These are phyloP conservation scores for Aspergillus wentii DNA, from an alignment of 495 filamentous ascomycete genomes.

Conservation along the genomic window DNA sequence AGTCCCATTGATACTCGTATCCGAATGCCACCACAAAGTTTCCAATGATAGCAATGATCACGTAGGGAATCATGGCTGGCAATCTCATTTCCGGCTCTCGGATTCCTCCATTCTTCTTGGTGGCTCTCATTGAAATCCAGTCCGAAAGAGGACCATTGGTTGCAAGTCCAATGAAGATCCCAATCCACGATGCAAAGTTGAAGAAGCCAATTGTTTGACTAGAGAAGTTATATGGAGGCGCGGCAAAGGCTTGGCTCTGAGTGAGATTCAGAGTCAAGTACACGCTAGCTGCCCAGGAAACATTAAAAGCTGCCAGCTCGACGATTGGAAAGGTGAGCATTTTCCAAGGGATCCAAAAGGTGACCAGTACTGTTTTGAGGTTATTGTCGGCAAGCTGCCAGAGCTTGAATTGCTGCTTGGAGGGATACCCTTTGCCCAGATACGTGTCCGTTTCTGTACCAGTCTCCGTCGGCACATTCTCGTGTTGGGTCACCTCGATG, in stretches of 20 bases:
- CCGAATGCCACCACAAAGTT: constrained; percentile 59
- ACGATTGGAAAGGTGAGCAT: constrained; percentile 60
- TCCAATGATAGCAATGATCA: constrained; percentile 53
- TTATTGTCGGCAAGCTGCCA: constrained; percentile 38
- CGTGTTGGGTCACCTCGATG: constrained; percentile 9
- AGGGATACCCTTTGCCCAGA: constrained; percentile 47
- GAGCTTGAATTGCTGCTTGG: constrained; percentile 50
- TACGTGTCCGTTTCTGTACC: constrained; percentile 22
- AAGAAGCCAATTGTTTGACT: constrained; percentile 47
- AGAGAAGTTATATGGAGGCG: constrained; percentile 54
- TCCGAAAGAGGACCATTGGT: constrained; percentile 58
- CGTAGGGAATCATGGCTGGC: constrained; percentile 55
- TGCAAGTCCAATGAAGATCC: constrained; percentile 48
- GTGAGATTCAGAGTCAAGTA: constrained; percentile 63
- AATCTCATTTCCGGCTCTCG: constrained; percentile 69
- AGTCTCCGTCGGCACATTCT: constrained; percentile 13
- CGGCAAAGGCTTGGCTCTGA: constrained; percentile 54
- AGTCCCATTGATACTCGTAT: constrained; percentile 52
- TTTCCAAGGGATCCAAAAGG: constrained; percentile 48
- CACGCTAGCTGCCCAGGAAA: constrained; percentile 54
- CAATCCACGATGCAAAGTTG: constrained; percentile 42
- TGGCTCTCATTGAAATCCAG: constrained; percentile 52
- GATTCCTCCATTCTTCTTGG: constrained; percentile 54
- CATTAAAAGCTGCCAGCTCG: constrained; percentile 54
- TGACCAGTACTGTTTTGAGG: constrained; percentile 33